phyloP scores from a whole-genome alignment of 352 stramenopile genomes.

The Hyaloperonospora arabidopsidis region DNA sequence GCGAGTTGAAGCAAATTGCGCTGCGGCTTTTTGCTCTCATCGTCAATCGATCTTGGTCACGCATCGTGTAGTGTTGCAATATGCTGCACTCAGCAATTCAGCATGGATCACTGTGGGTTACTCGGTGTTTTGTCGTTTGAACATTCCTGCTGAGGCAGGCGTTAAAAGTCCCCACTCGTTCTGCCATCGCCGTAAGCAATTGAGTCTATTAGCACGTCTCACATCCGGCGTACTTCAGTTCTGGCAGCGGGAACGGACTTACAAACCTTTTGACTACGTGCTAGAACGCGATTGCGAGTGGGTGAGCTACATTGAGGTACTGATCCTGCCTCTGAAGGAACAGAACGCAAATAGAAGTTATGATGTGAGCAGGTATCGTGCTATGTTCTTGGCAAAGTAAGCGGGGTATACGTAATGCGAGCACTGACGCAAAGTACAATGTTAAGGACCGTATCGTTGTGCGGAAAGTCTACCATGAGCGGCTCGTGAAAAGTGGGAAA shows the following conservation, averaged over 20 bases:
- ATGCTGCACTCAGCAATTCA: slow-evolving; percentile 31
- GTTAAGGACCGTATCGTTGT: slow-evolving; percentile 89
- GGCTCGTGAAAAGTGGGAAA: slow-evolving; percentile 84
- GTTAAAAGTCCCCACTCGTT: slow-evolving; percentile 60
- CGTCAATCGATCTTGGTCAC: slow-evolving; percentile 25
- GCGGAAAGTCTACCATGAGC: slow-evolving; percentile 88
- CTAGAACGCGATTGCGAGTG: slow-evolving; percentile 70
- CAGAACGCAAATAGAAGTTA: slow-evolving; percentile 57
- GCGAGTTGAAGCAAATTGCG: slow-evolving; percentile 2
- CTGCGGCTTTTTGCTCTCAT: slow-evolving; percentile 1
- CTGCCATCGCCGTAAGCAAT: slow-evolving; percentile 63
- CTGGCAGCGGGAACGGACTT: slow-evolving; percentile 63
- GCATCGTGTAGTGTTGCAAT: slow-evolving; percentile 14
- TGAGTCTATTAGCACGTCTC: slow-evolving; percentile 79
- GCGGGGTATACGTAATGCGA: slow-evolving; percentile 81
- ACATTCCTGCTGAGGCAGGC: slow-evolving; percentile 75
- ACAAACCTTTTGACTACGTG: slow-evolving; percentile 66
- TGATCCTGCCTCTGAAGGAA: slow-evolving; percentile 32
- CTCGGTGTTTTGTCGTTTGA: slow-evolving; percentile 84
- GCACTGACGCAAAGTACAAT: slow-evolving; percentile 80
- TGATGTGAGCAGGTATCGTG: slow-evolving; percentile 69
- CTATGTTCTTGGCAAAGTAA: slow-evolving; percentile 63
- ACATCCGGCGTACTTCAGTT: slow-evolving; percentile 82
- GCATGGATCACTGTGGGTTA: slow-evolving; percentile 82
- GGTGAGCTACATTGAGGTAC: slow-evolving; percentile 80